Evolutionary conservation across 345 rosid species (phyloP).

Genomic region (Isatis tinctoria): DNA sequence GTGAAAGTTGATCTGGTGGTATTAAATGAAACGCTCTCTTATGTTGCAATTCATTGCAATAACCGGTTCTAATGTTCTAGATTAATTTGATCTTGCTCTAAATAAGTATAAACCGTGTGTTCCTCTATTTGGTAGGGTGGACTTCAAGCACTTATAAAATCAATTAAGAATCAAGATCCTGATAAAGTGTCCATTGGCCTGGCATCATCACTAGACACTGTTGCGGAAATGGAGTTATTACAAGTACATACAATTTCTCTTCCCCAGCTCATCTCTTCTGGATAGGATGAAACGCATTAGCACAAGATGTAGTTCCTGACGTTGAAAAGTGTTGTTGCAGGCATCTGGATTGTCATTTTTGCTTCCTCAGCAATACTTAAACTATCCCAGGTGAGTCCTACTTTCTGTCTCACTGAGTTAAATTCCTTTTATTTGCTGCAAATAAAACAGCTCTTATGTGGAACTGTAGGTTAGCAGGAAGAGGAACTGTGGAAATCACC

Average conservation of each 20-base stretch:
- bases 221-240: conserved; percentile 85
- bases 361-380: conserved; percentile 77
- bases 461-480: conserved; percentile 66
- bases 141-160: conserved; percentile 63
- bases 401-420: neutral
- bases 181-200: conserved; percentile 86
- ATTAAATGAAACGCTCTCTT: neutral
- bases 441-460: neutral
- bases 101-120: neutral
- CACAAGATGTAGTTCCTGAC: conserved; percentile 11
- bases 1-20: neutral
- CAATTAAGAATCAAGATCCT: conserved; percentile 81
- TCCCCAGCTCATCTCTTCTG: neutral
- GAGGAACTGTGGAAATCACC: conserved; percentile 76
- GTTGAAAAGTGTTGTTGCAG: conserved; percentile 40
- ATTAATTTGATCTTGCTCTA: neutral
- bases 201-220: conserved; percentile 72
- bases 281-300: neutral
- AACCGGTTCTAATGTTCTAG: neutral
- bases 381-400: conserved; percentile 70
- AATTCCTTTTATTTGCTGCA: neutral
- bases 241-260: conserved; percentile 46
- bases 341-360: conserved; percentile 95
- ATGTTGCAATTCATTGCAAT: neutral
- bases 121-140: conserved; percentile 59